Evolutionary conservation across 2,329 filamentous ascomycete species (phyloP).

Genomic region (Aschersonia sp.): DNA sequence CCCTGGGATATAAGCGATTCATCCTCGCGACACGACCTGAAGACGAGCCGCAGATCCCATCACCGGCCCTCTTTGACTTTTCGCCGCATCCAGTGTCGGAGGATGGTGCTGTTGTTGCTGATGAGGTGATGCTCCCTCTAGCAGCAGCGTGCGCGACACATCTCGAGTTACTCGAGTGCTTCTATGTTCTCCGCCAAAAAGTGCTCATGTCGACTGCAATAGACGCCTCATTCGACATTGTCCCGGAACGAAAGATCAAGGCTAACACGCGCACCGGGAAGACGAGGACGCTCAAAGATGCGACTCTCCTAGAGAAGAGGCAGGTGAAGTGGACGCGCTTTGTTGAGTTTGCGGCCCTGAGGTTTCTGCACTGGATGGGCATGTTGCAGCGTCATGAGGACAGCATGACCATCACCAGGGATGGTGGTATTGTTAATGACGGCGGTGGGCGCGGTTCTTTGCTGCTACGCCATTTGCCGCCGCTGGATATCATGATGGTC

Average conservation of each 20-base stretch:
- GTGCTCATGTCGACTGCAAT: slow-evolving; percentile 9
- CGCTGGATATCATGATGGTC: slow-evolving; percentile 19
- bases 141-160: slow-evolving; percentile 33
- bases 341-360: slow-evolving; percentile 11
- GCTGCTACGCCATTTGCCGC: slow-evolving; percentile 6
- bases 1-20: not conserved
- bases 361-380: slow-evolving; percentile 12
- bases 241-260: slow-evolving; percentile 6
- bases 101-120: not conserved
- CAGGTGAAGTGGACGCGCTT: slow-evolving; percentile 12
- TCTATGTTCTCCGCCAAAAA: slow-evolving; percentile 33
- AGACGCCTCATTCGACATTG: slow-evolving; percentile 7
- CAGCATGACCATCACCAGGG: not conserved
- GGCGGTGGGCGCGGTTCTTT: no score
- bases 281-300: slow-evolving; percentile 9
- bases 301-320: slow-evolving; percentile 6
- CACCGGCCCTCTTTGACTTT: slow-evolving; percentile 2
- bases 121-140: slow-evolving; percentile 5
- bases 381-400: not conserved
- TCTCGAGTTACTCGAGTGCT: slow-evolving; percentile 43
- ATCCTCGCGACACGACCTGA: not conserved
- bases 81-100: no score
- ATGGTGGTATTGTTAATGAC: not conserved
- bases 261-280: slow-evolving; percentile 5
- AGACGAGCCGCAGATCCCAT: slow-evolving; percentile 1